Evolutionary conservation across 1,284 basidiomycete genomes (phyloP), one percentile per base, ranked within the genome.

Genomic region (Ustilago trichophora): DNA sequence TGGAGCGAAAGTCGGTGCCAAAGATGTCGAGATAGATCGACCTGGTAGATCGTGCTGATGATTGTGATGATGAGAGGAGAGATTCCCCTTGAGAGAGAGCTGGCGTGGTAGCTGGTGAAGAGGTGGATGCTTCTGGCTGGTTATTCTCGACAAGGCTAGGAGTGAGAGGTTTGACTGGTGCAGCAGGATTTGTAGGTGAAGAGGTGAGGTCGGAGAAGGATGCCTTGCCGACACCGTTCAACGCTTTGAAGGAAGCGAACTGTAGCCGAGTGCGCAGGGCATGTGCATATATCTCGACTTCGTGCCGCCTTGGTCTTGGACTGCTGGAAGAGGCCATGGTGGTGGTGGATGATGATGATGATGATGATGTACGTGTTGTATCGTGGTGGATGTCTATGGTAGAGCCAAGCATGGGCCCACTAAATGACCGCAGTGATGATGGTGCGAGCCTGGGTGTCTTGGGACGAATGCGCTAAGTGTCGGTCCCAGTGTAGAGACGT

Each of bases 11-110:
- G 42, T 70, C 57, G 33, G 53, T 50, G 13, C 62, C 67, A 29
- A 70, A 70, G 42, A 70, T 70, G 33, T 70, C 67, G 6, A 64
- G 9, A 40, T 70, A 70, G 38, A 70, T 53, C 8, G 62, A 65
- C 7, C 53, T 34, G 6, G 45, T 53, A 19, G 55, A 55, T 12
- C 55, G 49, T n/a, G 55, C 27, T 1, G 59, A 59, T 2, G 65
- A 68, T 22, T 52, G 48, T 9, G 56, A 69, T 3, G 49, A 58
- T 2, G 50, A 55, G 6, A 47, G 58, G 15, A 53, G 35, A 15
- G 56, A 59, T 33, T 65, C 62, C 5, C 47, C 40, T 41, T 60
- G 67, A 11, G 62, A 70, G 21, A 59, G 29, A 2, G 55, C 55
- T n/a, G 60, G 50, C 6, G 66, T 59, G 21, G 59, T 52, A 11